A percentile compares a stretch with the other conserved stretches of the same genome.
phyloP scores from a whole-genome alignment of 2,329 filamentous ascomycete species.

The Penicillium paneum region DNA sequence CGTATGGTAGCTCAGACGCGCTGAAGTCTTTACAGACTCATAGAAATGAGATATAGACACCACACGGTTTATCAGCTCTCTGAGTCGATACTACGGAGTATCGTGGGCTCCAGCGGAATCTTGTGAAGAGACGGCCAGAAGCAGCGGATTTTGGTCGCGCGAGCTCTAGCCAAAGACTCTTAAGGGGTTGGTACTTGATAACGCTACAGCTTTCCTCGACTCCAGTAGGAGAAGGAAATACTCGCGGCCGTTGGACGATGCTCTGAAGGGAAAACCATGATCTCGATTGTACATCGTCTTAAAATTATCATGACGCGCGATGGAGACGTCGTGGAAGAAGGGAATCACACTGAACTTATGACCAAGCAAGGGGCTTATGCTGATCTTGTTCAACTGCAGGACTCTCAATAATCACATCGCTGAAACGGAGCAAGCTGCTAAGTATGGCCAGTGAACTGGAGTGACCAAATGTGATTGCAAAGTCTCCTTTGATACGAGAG shows the following conservation, averaged over 20 bases:
- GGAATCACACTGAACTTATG: background rate
- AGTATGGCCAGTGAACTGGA: background rate
- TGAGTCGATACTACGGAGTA: no score
- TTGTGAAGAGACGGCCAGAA: conserved; percentile 67
- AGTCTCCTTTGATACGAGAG: no score
- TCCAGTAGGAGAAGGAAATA: conserved; percentile 70
- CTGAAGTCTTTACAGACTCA: background rate
- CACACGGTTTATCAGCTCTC: no score
- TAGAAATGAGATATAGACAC: no score
- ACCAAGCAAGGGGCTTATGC: background rate
- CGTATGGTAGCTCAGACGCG: background rate
- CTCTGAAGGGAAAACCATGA: background rate
- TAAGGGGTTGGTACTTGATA: conserved; percentile 81
- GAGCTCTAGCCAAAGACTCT: conserved; percentile 87
- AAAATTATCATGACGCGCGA: no score
- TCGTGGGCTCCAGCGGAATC: background rate
- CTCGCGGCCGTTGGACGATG: background rate
- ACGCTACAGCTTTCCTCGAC: conserved; percentile 88
- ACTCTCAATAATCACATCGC: background rate
- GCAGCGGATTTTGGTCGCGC: conserved; percentile 90
- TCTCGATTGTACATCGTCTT: background rate
- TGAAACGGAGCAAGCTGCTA: background rate
- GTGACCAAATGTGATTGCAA: no score
- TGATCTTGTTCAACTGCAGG: background rate
- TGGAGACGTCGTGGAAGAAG: no score